These are phyloP conservation scores for Sporothrix protearum DNA, from an alignment of 2,329 filamentous ascomycete species.

Conservation along the genomic window DNA sequence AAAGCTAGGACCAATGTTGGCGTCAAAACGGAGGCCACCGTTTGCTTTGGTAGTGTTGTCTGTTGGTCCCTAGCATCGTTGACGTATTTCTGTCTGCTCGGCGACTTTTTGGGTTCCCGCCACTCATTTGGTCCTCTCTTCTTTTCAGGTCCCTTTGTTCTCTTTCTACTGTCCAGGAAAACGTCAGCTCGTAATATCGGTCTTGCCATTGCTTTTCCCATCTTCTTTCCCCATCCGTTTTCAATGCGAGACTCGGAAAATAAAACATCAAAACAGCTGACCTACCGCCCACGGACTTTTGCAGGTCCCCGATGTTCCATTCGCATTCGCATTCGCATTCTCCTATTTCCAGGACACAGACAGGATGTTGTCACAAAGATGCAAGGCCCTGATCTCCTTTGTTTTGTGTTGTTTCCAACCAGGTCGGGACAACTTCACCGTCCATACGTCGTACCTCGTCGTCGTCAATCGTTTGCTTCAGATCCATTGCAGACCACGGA, in stretches of 20 bases:
- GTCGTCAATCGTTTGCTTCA: too few relatives aligned
- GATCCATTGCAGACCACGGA: background rate
- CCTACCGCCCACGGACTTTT: slow-evolving; percentile 5
- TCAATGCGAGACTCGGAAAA: background rate
- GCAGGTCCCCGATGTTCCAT: background rate
- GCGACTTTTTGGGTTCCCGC: background rate
- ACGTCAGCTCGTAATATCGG: too few relatives aligned
- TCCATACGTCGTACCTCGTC: too few relatives aligned
- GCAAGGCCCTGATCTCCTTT: background rate
- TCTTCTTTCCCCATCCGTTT: background rate
- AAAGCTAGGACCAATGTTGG: background rate
- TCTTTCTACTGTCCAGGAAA: background rate
- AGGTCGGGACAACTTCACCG: background rate
- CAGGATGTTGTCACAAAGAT: background rate
- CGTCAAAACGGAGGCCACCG: background rate
- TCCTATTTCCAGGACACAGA: background rate
- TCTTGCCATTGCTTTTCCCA: too few relatives aligned
- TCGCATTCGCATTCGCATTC: background rate
- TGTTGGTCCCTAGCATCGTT: background rate
- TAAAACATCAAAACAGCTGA: background rate
- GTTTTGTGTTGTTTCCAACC: background rate
- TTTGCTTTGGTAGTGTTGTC: background rate
- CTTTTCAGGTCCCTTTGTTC: background rate
- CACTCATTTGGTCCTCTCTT: background rate
- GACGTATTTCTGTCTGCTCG: background rate